phyloP scores from a whole-genome alignment of 352 stramenopile genomes.

The Globisporangium nagaii region DNA sequence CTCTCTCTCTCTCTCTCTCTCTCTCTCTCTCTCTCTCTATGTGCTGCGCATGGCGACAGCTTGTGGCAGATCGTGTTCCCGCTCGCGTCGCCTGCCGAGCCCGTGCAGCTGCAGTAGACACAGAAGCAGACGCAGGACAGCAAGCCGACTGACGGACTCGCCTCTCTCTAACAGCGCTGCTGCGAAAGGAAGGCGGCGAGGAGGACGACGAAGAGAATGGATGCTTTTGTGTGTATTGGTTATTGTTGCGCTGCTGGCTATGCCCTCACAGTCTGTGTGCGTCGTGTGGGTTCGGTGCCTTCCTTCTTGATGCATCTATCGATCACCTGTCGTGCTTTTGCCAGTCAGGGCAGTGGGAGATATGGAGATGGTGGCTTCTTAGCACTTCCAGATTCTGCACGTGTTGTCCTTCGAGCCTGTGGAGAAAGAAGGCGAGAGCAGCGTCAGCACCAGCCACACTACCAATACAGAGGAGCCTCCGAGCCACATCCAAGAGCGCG shows the following conservation, averaged over 20 bases:
- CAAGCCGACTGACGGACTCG: too few relatives aligned
- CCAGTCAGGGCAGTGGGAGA: too few relatives aligned
- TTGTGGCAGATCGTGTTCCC: conserved; percentile 73
- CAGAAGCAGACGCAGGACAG: too few relatives aligned
- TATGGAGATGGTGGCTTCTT: too few relatives aligned
- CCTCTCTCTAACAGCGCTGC: too few relatives aligned
- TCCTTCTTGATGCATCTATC: too few relatives aligned
- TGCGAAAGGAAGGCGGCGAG: too few relatives aligned
- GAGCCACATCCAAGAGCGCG: background rate
- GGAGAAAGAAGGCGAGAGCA: background rate
- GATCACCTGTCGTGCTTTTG: too few relatives aligned
- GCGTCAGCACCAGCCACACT: conserved; percentile 2
- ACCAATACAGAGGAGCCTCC: background rate
- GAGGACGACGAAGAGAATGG: too few relatives aligned
- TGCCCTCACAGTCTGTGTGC: background rate
- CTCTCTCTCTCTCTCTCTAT: conserved; percentile 1
- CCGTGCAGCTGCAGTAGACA: conserved; percentile 35
- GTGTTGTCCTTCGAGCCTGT: conserved; percentile 83
- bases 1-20: background rate
- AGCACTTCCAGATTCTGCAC: conserved; percentile 82
- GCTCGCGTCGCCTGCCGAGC: conserved; percentile 56
- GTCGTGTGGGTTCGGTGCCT: background rate
- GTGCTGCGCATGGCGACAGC: conserved; percentile 16
- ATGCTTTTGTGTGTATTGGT: background rate
- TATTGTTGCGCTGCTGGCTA: background rate